phyloP scores from a whole-genome alignment of 176 grass and related monocot species.

The Rhipidocladum racemiflorum region DNA sequence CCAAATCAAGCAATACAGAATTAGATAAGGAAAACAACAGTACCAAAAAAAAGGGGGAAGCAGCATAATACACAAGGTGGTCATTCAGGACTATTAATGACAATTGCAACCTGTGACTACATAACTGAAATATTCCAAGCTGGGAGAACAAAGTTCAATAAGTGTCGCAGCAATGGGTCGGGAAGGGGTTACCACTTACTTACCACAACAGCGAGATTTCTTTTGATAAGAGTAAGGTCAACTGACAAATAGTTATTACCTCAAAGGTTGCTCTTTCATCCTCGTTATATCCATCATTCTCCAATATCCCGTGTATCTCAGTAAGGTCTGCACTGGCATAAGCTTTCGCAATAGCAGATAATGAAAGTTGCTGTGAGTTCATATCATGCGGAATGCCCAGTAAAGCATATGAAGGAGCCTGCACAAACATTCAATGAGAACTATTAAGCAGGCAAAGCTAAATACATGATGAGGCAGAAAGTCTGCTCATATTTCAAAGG shows the following conservation, averaged over 20 bases:
- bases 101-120: neutral
- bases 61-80: neutral
- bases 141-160: neutral
- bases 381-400: slow-evolving; percentile 49
- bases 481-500: neutral
- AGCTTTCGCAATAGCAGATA: slow-evolving; percentile 62
- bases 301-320: slow-evolving; percentile 60
- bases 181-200: neutral
- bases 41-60: neutral
- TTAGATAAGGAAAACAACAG: neutral
- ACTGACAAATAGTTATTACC: slow-evolving; percentile 35
- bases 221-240: neutral
- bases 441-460: neutral
- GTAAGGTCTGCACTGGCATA: slow-evolving; percentile 56
- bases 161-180: neutral
- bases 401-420: slow-evolving; percentile 60
- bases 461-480: neutral
- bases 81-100: neutral
- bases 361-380: slow-evolving; percentile 27
- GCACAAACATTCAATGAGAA: slow-evolving; percentile 23
- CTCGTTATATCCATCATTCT: slow-evolving; percentile 56
- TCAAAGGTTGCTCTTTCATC: slow-evolving; percentile 56
- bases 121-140: neutral
- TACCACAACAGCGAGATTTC: neutral
- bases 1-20: neutral